Conservation (phyloP, 1,139 yeast genomes). For the Tardiomyces depauwii region DNA sequence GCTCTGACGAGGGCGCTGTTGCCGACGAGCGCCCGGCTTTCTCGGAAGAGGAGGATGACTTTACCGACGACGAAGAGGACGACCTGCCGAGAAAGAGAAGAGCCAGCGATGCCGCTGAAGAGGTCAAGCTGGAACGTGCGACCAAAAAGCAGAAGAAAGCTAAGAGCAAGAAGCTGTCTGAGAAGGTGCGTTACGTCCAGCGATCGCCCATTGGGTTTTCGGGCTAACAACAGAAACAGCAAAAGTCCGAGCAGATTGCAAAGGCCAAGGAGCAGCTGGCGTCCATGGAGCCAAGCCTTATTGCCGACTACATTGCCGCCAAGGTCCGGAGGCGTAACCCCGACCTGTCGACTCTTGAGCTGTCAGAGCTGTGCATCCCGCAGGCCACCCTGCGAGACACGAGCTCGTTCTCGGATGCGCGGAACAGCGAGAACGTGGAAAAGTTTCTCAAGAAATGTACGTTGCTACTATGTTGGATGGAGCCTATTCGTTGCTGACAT, state of each 20-base stretch:
- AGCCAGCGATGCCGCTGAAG: conserved; percentile 1
- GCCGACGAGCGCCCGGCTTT: conserved; percentile 19
- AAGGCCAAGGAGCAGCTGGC: conserved; percentile 41
- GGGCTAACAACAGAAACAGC: conserved; percentile 38
- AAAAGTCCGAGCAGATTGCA: conserved; percentile 48
- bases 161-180: conserved; percentile 12
- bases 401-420: conserved; percentile 34
- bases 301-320: conserved; percentile 49
- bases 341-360: conserved; percentile 51
- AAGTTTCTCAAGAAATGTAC: conserved; percentile 28
- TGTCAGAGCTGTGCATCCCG: conserved; percentile 42
- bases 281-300: conserved; percentile 39
- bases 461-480: conserved; percentile 2
- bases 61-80: conserved; percentile 13
- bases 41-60: conserved; percentile 27
- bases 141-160: conserved; percentile 10
- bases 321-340: conserved; percentile 39
- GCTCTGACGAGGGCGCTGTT: conserved; percentile 17
- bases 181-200: conserved; percentile 5
- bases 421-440: conserved; percentile 39
- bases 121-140: conserved; percentile 1
- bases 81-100: conserved; percentile 7
- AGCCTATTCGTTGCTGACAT: neutral
- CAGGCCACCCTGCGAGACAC: conserved; percentile 43
- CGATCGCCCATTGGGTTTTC: neutral